These are phyloP conservation scores for Sechiopsis laciniata DNA, from an alignment of 306 rosid species.

Conservation along the genomic window DNA sequence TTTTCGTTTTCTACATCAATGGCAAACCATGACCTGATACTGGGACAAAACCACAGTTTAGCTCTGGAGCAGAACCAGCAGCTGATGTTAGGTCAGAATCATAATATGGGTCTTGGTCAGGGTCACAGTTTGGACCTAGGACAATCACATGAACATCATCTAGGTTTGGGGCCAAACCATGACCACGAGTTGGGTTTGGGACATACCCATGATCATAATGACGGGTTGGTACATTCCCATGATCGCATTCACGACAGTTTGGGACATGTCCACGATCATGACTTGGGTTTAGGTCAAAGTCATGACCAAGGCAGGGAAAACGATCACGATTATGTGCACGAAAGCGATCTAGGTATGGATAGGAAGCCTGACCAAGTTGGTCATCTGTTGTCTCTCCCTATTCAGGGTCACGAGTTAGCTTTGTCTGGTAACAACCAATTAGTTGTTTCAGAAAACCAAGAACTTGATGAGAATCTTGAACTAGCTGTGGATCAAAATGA, in stretches of 20 bases:
- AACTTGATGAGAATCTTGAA: conserved; percentile 37
- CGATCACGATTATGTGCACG: conserved; percentile 52
- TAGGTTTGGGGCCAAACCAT: conserved; percentile 41
- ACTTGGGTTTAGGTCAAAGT: conserved; percentile 50
- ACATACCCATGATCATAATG: conserved; percentile 31
- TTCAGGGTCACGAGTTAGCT: conserved; percentile 38
- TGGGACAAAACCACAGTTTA: conserved; percentile 60
- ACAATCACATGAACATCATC: conserved; percentile 44
- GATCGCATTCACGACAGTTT: conserved; percentile 28
- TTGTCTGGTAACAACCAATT: conserved; percentile 37
- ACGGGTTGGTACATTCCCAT: conserved; percentile 46
- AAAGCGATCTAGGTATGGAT: conserved; percentile 50
- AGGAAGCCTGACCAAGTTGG: conserved; percentile 63
- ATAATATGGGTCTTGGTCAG: conserved; percentile 50
- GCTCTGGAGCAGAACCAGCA: conserved; percentile 66
- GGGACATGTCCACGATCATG: conserved; percentile 41
- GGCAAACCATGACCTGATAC: conserved; percentile 72
- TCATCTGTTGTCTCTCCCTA: conserved; percentile 45
- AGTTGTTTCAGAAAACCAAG: conserved; percentile 33
- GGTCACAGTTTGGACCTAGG: conserved; percentile 53
- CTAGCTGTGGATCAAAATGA: conserved; percentile 36
- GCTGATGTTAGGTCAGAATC: conserved; percentile 51
- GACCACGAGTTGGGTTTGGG: conserved; percentile 53
- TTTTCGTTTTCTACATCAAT: conserved; percentile 32
- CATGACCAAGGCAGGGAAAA: conserved; percentile 50